Evolutionary conservation across 1,284 basidiomycete species (phyloP), one percentile per base, ranked within the genome.

Genomic region (Tylopilus sp.): DNA sequence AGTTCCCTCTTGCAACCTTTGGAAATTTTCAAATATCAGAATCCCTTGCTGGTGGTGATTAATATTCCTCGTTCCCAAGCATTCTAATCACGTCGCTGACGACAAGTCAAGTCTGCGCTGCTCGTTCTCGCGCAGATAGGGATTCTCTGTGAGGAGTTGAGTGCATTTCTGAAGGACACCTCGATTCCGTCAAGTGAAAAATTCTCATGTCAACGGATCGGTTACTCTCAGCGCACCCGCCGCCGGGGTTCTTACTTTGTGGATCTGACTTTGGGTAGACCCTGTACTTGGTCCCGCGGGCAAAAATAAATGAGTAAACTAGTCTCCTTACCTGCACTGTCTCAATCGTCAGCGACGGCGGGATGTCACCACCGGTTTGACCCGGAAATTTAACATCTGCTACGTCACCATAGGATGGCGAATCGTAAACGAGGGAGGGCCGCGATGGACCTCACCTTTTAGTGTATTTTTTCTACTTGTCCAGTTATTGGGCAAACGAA

Each of bases 211-310:
- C 31, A 29, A 24, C 14, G n/a, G 34, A 26, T 17, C 14, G 7
- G 15, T 4, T 15, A 26, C n/a, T 0, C 20, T 30, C 6, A n/a
- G 20, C 17, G 9, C 34, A 26, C 21, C 21, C 14, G 3, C 9
- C 24, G 46, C 12, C 18, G 36, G n/a, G 1, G 2, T 20, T 30
- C 26, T 33, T 14, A 52, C 44, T 41, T 18, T 37, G 36, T 3
- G 38, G 31, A 30, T 53, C 50, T 1, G 46, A 54, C 44, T 57
- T 53, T 4, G 44, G 48, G 42, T 47, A 57, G 14, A 52, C 50
- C 49, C 57, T 31, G 17, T 9, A 14, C 8, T 12, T 12, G 6
- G 9, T 6, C 1, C 14, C 30, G 11, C n/a, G 7, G 15, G 6
- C n/a, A 17, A 18, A 41, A 21, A 53, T 15, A 28, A 38, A 28